Evolutionary conservation across 148 eudicot genomes (phyloP).

Genomic region (Polygonum aviculare): DNA sequence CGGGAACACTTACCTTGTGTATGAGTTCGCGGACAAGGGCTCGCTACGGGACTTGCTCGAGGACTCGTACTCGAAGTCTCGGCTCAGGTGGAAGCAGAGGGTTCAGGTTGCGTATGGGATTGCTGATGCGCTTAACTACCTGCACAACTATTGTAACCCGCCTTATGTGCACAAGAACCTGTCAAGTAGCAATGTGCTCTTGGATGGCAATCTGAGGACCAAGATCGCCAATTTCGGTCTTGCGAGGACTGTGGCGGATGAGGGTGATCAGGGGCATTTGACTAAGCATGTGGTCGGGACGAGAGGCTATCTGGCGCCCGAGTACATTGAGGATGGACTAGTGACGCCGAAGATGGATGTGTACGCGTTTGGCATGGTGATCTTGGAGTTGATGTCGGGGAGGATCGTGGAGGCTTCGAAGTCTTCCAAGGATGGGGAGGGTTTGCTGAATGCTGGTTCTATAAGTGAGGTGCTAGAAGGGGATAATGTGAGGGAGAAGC

Average conservation of each 20-base stretch:
- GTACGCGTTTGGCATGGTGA: slow-evolving; percentile 58
- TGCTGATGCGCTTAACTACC: slow-evolving; percentile 63
- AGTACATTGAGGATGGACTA: slow-evolving; percentile 67
- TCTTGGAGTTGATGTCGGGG: slow-evolving; percentile 66
- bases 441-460: slow-evolving; percentile 16
- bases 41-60: slow-evolving; percentile 46
- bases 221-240: slow-evolving; percentile 66
- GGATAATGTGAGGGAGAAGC: slow-evolving; percentile 56
- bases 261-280: slow-evolving; percentile 29
- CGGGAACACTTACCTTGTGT: slow-evolving; percentile 67
- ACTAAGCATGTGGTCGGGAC: slow-evolving; percentile 83
- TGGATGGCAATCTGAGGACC: slow-evolving; percentile 42
- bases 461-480: slow-evolving; percentile 43
- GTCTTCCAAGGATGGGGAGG: slow-evolving; percentile 12
- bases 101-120: slow-evolving; percentile 58
- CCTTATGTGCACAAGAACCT: slow-evolving; percentile 82
- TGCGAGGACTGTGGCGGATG: slow-evolving; percentile 39
- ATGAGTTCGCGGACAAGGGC: slow-evolving; percentile 64
- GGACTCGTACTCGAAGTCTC: no score
- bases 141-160: slow-evolving; percentile 64
- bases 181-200: slow-evolving; percentile 55
- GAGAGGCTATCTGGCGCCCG: slow-evolving; percentile 73
- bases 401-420: slow-evolving; percentile 27
- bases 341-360: slow-evolving; percentile 69
- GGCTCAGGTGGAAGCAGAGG: slow-evolving; percentile 62